These are phyloP conservation scores for Phylloporus rhodoxanthus DNA, from an alignment of 768 basidiomycete genomes.

Conservation along the genomic window DNA sequence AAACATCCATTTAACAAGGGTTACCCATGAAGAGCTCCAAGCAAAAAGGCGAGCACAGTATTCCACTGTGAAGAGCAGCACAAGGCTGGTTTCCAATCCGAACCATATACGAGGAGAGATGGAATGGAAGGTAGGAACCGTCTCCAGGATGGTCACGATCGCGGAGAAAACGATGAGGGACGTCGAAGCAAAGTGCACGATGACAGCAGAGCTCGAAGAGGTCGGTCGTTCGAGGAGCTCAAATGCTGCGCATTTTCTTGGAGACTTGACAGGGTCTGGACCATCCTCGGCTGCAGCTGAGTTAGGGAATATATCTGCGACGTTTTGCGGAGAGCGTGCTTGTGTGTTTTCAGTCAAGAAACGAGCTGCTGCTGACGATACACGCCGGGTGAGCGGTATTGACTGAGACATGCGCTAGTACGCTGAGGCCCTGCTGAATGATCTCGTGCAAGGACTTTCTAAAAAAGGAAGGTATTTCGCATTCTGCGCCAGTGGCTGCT, in stretches of 20 bases:
- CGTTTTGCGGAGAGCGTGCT: constrained; percentile 29
- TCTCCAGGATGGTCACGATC: constrained; percentile 71
- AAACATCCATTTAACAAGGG: constrained; percentile 57
- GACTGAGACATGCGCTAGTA: constrained; percentile 26
- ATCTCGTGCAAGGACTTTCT: too few relatives aligned
- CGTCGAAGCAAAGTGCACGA: constrained; percentile 67
- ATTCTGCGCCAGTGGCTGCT: too few relatives aligned
- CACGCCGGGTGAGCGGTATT: constrained; percentile 25
- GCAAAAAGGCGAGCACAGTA: constrained; percentile 68
- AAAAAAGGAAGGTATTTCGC: constrained; percentile 2
- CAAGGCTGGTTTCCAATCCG: constrained; percentile 79
- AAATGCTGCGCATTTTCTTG: constrained; percentile 62
- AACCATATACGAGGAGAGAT: constrained; percentile 74
- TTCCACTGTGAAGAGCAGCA: constrained; percentile 83
- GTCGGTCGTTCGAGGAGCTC: constrained; percentile 76
- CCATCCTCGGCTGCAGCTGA: constrained; percentile 31
- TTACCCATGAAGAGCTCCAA: constrained; percentile 65
- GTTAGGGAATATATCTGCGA: constrained; percentile 37
- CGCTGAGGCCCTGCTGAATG: neutral
- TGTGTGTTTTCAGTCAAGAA: constrained; percentile 43
- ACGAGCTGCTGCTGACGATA: constrained; percentile 25
- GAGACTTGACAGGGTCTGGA: constrained; percentile 26
- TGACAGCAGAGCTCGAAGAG: constrained; percentile 68
- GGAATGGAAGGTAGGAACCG: constrained; percentile 69
- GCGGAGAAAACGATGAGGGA: constrained; percentile 70